Evolutionary conservation across 257 asterid species (phyloP).

Genomic region (Linaria vulgaris): DNA sequence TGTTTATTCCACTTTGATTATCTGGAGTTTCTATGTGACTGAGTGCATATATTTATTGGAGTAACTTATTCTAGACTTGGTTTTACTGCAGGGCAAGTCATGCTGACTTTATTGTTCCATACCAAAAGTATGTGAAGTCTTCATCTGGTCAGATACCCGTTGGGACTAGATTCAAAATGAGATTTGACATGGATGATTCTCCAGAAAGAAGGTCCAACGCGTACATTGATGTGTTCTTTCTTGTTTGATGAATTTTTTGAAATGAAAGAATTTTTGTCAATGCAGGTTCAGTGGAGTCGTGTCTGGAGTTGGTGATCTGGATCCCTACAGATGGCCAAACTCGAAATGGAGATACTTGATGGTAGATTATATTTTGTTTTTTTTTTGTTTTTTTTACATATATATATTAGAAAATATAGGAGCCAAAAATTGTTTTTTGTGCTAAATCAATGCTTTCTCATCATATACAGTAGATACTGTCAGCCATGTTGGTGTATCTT

Average conservation of each 20-base stretch:
- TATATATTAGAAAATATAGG: no score
- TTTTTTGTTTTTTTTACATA: neutral
- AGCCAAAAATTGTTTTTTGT: no score
- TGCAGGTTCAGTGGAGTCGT: constrained; percentile 90
- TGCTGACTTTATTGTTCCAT: constrained; percentile 75
- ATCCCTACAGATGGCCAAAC: constrained; percentile 80
- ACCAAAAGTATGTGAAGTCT: constrained; percentile 62
- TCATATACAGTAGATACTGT: no score
- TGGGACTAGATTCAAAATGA: constrained; percentile 85
- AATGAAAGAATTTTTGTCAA: constrained; percentile 9
- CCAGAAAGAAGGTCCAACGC: constrained; percentile 93
- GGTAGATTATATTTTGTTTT: constrained; percentile 43
- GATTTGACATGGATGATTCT: constrained; percentile 86
- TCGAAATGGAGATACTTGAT: constrained; percentile 96
- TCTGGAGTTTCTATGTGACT: no score
- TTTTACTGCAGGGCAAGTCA: constrained; percentile 68
- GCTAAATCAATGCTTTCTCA: no score
- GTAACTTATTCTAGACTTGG: neutral
- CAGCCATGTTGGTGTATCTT: no score
- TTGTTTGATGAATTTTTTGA: constrained; percentile 12
- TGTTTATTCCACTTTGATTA: no score
- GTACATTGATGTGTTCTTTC: neutral
- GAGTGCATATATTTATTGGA: no score
- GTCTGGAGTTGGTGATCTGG: constrained; percentile 74
- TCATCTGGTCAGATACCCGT: constrained; percentile 55